Percentiles rank a stretch among this genome's conserved stretches.
Conservation (phyloP, 352 stramenopile genomes). For the Pythium brachiatum region DNA sequence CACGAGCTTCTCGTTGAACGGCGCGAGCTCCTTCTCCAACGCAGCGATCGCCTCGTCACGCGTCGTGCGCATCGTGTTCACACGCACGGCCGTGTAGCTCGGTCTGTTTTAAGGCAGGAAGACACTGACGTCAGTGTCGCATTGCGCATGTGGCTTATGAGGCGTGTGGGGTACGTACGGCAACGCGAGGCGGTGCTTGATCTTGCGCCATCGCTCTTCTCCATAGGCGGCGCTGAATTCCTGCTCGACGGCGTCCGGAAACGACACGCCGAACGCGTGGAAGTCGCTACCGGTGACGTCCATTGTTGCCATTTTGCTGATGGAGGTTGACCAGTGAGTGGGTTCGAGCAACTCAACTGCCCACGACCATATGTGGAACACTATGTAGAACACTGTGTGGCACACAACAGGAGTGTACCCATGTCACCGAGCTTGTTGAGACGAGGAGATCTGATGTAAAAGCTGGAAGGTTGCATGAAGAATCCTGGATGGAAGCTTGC, state of each 20-base stretch:
- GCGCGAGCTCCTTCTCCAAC: slow-evolving; percentile 40
- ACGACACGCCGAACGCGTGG: slow-evolving; percentile 67
- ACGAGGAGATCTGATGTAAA: not conserved
- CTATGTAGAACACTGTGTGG: not conserved
- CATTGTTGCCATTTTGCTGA: slow-evolving; percentile 9
- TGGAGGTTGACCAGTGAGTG: not conserved
- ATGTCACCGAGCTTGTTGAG: too few relatives aligned
- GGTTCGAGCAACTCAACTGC: not conserved
- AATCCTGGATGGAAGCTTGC: not conserved
- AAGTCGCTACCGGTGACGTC: slow-evolving; percentile 29
- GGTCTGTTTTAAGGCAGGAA: slow-evolving; percentile 28
- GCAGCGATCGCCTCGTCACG: slow-evolving; percentile 51
- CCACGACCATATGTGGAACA: not conserved
- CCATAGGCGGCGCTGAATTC: slow-evolving; percentile 64
- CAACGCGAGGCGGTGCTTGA: slow-evolving; percentile 68
- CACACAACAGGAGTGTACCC: not conserved
- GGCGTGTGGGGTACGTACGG: slow-evolving; percentile 35
- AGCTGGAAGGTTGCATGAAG: not conserved
- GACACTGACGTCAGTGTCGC: slow-evolving; percentile 7
- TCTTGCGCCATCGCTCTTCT: slow-evolving; percentile 55
- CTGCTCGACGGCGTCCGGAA: slow-evolving; percentile 61
- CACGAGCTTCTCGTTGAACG: slow-evolving; percentile 67
- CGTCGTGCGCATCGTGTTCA: slow-evolving; percentile 69
- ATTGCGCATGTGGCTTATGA: not conserved
- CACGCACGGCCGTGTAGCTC: slow-evolving; percentile 70